Percentiles rank a stretch among this genome's conserved stretches.
These are phyloP conservation scores for Micromonas commoda DNA, from an alignment of 139 green algal species.

Conservation along the genomic window DNA sequence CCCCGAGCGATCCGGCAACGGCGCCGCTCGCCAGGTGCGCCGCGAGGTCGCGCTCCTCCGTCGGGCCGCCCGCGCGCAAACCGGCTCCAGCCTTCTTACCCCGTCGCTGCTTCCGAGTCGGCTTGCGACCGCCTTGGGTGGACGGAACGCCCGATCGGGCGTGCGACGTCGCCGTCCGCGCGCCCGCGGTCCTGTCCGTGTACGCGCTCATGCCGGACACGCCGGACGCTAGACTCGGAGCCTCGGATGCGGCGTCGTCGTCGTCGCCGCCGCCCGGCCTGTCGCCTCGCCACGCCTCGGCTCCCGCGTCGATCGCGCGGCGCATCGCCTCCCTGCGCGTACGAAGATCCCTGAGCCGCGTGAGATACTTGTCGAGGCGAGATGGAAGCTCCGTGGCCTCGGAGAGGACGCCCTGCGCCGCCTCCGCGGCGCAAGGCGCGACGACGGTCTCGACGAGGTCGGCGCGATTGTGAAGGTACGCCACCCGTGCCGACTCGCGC, in stretches of 20 bases:
- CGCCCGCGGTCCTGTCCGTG: slow-evolving; percentile 37
- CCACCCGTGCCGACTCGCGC: slow-evolving; percentile 41
- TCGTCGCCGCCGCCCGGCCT: neutral
- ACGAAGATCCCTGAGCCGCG: slow-evolving; percentile 59
- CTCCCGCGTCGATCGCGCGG: neutral
- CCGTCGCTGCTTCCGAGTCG: slow-evolving; percentile 30
- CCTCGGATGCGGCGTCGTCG: slow-evolving; percentile 2
- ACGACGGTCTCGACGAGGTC: slow-evolving; percentile 52
- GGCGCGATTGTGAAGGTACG: slow-evolving; percentile 28
- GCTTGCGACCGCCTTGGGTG: slow-evolving; percentile 41
- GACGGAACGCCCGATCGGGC: too few relatives aligned
- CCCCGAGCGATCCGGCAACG: neutral
- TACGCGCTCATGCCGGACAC: slow-evolving; percentile 46
- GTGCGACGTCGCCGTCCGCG: slow-evolving; percentile 9
- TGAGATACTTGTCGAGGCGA: slow-evolving; percentile 59
- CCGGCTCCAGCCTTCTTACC: slow-evolving; percentile 22
- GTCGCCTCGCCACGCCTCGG: neutral
- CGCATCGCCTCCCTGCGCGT: slow-evolving; percentile 16
- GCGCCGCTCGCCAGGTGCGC: slow-evolving; percentile 39
- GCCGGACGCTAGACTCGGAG: slow-evolving; percentile 32
- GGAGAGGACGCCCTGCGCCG: slow-evolving; percentile 33
- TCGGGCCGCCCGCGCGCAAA: slow-evolving; percentile 49
- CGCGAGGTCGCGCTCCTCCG: slow-evolving; percentile 65
- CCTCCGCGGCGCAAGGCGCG: slow-evolving; percentile 43
- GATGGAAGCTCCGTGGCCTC: slow-evolving; percentile 51